Evolutionary conservation across 2,329 filamentous ascomycete species (phyloP).

Genomic region (Dactylellina drechsleri): DNA sequence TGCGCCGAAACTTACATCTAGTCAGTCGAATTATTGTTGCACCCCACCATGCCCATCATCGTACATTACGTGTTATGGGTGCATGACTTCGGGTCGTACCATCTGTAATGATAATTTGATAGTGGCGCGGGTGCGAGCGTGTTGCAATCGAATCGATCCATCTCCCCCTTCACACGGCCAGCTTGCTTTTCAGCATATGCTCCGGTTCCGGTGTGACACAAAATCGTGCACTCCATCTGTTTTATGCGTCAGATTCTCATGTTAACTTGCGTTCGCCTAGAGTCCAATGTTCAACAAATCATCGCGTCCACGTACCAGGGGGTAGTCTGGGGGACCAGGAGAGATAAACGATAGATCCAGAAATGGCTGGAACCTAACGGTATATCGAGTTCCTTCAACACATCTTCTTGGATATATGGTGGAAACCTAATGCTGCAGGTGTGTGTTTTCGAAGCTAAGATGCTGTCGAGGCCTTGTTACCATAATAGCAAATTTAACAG

Average conservation of each 20-base stretch:
- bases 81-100: constrained; percentile 46
- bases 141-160: constrained; percentile 28
- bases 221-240: constrained; percentile 50
- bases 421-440: too few species aligned
- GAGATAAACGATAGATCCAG: not conserved
- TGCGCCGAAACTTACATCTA: too few species aligned
- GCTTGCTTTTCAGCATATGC: constrained; percentile 54
- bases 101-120: constrained; percentile 18
- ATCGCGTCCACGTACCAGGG: not conserved
- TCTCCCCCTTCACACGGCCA: constrained; percentile 14
- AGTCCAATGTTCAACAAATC: constrained; percentile 6
- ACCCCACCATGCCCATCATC: constrained; percentile 4
- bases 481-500: too few species aligned
- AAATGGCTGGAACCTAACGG: too few species aligned
- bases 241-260: constrained; percentile 31
- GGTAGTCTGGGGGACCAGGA: not conserved
- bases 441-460: too few species aligned
- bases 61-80: constrained; percentile 29
- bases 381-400: too few species aligned
- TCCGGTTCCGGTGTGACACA: constrained; percentile 47
- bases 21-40: not conserved
- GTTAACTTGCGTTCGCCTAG: constrained; percentile 16
- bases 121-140: constrained; percentile 22
- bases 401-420: too few species aligned
- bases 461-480: too few species aligned